Conservation (phyloP, 1,139 yeast species). For the Hyphopichia khmerensis region DNA sequence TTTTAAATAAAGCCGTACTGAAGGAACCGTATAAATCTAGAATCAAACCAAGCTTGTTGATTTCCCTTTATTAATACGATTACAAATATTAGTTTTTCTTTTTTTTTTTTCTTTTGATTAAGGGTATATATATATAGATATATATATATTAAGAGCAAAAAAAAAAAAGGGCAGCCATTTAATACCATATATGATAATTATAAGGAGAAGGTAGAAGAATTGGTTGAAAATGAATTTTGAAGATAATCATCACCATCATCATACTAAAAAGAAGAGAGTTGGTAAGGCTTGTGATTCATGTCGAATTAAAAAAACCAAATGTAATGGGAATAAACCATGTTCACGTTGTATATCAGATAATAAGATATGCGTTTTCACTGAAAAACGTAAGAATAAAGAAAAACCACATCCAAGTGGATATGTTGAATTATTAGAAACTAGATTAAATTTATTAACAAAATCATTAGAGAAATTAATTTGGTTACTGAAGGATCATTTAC, state of each 20-base stretch:
- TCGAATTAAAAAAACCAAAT: constrained; percentile 70
- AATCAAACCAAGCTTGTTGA: too few species aligned
- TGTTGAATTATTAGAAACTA: constrained; percentile 67
- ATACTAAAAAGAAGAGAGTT: constrained; percentile 60
- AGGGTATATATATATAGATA: too few species aligned
- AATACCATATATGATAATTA: too few species aligned
- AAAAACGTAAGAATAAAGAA: constrained; percentile 61
- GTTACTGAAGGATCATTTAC: constrained; percentile 35
- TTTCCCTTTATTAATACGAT: too few species aligned
- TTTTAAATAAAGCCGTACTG: too few species aligned
- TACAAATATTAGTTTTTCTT: too few species aligned
- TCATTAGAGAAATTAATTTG: constrained; percentile 46
- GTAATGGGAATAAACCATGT: constrained; percentile 80
- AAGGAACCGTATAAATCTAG: too few species aligned
- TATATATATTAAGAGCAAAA: too few species aligned
- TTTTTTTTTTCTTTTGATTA: too few species aligned
- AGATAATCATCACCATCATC: not conserved
- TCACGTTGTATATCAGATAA: constrained; percentile 66
- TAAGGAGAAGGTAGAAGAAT: too few species aligned
- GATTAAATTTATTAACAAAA: constrained; percentile 61
- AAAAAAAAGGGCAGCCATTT: too few species aligned
- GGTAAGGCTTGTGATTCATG: constrained; percentile 84
- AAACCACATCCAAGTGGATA: constrained; percentile 64
- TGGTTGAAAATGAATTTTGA: not conserved
- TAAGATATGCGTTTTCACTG: constrained; percentile 73